These are phyloP conservation scores for Eucalyptus decipiens DNA, from an alignment of 345 rosid species.

Conservation along the genomic window DNA sequence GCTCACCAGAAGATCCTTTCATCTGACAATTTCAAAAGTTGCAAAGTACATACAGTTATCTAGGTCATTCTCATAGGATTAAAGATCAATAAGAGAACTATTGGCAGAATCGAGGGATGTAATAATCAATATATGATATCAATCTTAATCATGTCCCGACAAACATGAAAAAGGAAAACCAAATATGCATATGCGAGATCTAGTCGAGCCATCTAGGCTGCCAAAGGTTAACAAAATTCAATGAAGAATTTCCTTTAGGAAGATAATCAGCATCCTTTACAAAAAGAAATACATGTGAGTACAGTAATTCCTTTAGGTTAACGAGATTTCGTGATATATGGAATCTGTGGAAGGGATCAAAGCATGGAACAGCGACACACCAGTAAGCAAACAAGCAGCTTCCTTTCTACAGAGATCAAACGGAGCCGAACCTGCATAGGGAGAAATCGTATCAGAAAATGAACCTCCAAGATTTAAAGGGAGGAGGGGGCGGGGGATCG, in stretches of 20 bases:
- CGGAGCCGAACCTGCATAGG: too few species aligned
- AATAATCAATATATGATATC: neutral
- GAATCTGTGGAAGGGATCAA: too few species aligned
- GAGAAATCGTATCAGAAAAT: too few species aligned
- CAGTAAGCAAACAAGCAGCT: too few species aligned
- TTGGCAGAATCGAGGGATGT: neutral
- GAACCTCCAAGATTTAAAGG: too few species aligned
- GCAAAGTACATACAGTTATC: too few species aligned
- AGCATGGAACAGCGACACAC: too few species aligned
- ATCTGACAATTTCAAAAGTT: conserved; percentile 15
- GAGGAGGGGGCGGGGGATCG: too few species aligned
- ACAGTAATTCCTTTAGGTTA: too few species aligned
- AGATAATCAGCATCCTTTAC: neutral
- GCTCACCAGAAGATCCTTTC: conserved; percentile 55
- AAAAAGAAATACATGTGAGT: neutral
- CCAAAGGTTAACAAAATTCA: neutral
- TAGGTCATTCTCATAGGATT: neutral
- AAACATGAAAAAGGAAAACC: neutral
- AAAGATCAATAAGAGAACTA: neutral
- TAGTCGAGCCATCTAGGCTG: neutral
- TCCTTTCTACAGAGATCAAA: too few species aligned
- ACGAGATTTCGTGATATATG: too few species aligned
- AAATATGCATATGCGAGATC: neutral
- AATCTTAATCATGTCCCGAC: neutral
- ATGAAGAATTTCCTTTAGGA: neutral